Evolutionary conservation across 768 basidiomycete genomes (phyloP).

Genomic region (Russula earlei): DNA sequence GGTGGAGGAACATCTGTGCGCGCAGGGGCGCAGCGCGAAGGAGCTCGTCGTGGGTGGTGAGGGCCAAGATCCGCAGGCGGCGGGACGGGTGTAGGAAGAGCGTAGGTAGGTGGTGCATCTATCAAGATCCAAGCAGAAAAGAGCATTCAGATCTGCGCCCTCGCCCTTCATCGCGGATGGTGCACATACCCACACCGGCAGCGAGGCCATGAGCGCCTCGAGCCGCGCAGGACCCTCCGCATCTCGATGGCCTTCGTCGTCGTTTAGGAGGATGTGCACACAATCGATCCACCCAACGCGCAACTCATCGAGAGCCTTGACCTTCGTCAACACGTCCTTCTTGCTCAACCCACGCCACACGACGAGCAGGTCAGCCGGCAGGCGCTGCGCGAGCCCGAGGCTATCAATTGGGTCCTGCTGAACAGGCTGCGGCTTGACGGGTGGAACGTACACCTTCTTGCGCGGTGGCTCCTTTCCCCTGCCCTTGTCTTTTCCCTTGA

Average conservation of each 20-base stretch:
- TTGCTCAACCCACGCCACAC: constrained; percentile 75
- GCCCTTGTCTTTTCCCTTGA: constrained; percentile 43
- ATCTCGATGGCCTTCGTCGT: constrained; percentile 23
- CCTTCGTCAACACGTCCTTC: constrained; percentile 81
- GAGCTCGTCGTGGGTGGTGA: constrained; percentile 53
- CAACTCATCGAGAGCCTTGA: constrained; percentile 79
- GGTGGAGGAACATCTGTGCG: constrained; percentile 40
- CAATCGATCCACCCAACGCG: constrained; percentile 56
- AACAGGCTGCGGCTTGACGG: constrained; percentile 64
- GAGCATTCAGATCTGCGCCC: not conserved
- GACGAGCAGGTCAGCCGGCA: constrained; percentile 78
- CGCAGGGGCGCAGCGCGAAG: constrained; percentile 44
- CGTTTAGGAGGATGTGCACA: constrained; percentile 22
- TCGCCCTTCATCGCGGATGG: too few relatives aligned
- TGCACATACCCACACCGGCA: constrained; percentile 85
- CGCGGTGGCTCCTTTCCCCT: constrained; percentile 57
- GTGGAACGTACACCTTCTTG: constrained; percentile 81
- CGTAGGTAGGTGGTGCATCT: constrained; percentile 84
- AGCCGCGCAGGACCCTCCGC: constrained; percentile 33
- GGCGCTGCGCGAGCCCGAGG: constrained; percentile 58
- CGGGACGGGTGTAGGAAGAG: constrained; percentile 75
- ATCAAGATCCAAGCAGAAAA: not conserved
- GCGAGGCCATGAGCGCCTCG: constrained; percentile 42
- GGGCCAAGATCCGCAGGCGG: constrained; percentile 55
- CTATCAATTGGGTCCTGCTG: constrained; percentile 83